Evolutionary conservation across 768 basidiomycete species (phyloP).

Genomic region (Leucocoprinus sp.): DNA sequence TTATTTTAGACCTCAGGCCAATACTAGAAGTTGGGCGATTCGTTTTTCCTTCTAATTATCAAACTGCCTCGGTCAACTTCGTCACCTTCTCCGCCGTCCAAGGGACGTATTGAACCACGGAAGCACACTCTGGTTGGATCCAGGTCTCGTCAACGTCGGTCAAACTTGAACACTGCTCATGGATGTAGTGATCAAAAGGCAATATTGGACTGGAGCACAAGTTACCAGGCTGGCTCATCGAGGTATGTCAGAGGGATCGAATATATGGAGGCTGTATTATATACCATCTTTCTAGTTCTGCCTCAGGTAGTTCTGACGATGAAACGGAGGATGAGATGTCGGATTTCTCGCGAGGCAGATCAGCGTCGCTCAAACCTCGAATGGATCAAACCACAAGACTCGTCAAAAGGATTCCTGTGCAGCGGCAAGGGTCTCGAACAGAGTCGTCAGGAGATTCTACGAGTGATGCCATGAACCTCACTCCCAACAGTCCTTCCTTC

Average conservation of each 20-base stretch:
- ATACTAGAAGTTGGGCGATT: slow-evolving; percentile 3
- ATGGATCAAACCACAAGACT: background rate
- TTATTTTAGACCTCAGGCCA: no score
- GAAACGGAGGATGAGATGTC: slow-evolving; percentile 48
- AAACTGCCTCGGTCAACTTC: slow-evolving; percentile 77
- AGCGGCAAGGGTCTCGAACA: slow-evolving; percentile 21
- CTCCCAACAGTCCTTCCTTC: slow-evolving; percentile 33
- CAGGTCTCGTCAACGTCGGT: slow-evolving; percentile 25
- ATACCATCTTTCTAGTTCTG: slow-evolving; percentile 30
- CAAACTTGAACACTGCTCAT: slow-evolving; percentile 20
- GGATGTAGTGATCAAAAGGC: slow-evolving; percentile 15
- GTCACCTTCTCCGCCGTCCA: slow-evolving; percentile 67
- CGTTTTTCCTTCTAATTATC: slow-evolving; percentile 23
- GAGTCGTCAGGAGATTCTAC: slow-evolving; percentile 34
- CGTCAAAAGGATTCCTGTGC: slow-evolving; percentile 16
- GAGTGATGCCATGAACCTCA: slow-evolving; percentile 20
- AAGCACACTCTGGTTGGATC: slow-evolving; percentile 28
- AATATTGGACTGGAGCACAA: slow-evolving; percentile 70
- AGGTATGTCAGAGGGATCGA: slow-evolving; percentile 35
- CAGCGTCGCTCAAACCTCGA: slow-evolving; percentile 19
- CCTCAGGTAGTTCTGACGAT: slow-evolving; percentile 44
- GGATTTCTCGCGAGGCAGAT: slow-evolving; percentile 35
- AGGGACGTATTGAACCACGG: slow-evolving; percentile 43
- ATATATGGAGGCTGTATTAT: background rate
- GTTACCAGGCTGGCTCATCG: slow-evolving; percentile 81